Evolutionary conservation across 345 rosid species (phyloP).

Genomic region (Clarkia xantiana): DNA sequence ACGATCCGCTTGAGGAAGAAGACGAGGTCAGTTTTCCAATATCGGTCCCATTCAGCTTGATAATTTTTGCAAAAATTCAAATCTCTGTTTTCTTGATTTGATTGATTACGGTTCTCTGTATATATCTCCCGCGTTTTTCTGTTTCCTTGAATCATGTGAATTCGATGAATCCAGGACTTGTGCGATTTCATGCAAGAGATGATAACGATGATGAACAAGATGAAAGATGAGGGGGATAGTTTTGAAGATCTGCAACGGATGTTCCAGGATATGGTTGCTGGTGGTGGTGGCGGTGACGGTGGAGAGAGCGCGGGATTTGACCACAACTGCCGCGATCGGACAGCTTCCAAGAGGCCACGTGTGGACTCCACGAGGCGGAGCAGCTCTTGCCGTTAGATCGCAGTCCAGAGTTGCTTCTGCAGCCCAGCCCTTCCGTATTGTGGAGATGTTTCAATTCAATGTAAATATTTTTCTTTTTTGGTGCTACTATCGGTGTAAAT

Average conservation of each 20-base stretch:
- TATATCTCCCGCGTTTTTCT: no score
- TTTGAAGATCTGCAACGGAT: slow-evolving; percentile 81
- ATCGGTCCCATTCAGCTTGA: no score
- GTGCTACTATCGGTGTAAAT: no score
- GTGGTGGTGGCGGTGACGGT: slow-evolving; percentile 22
- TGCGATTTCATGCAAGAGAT: slow-evolving; percentile 85
- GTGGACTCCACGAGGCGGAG: slow-evolving; percentile 23
- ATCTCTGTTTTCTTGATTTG: slow-evolving; percentile 1
- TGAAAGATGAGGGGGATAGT: slow-evolving; percentile 71
- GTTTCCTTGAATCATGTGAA: slow-evolving; percentile 1
- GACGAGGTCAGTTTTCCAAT: slow-evolving; percentile 38
- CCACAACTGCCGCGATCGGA: slow-evolving; percentile 9
- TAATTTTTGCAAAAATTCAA: background rate
- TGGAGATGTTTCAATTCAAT: no score
- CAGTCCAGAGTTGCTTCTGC: no score
- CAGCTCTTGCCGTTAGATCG: slow-evolving; percentile 15
- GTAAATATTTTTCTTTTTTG: no score
- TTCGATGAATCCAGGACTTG: slow-evolving; percentile 35
- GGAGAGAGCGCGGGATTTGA: slow-evolving; percentile 30
- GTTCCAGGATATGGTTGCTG: slow-evolving; percentile 56
- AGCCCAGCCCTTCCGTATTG: no score
- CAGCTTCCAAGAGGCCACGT: slow-evolving; percentile 33
- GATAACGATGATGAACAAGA: slow-evolving; percentile 79
- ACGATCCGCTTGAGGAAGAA: slow-evolving; percentile 59
- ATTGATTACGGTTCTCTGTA: no score